Evolutionary conservation across 768 basidiomycete species (phyloP), one percentile per base, ranked within the genome.

Genomic region (Auriscalpium microsporum): DNA sequence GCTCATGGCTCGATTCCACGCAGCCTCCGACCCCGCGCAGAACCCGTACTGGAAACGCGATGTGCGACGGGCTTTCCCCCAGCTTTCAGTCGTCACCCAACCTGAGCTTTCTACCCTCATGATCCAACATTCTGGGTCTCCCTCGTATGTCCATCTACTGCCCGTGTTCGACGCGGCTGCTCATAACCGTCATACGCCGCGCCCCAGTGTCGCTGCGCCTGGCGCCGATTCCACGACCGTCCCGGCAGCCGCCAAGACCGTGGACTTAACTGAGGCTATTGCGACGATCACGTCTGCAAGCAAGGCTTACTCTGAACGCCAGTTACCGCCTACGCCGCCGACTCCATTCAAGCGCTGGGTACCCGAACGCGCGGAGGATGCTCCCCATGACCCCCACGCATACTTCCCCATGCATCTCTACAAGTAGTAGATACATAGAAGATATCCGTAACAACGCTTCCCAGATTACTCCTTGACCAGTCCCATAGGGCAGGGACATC

Each of bases 1-100:
- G 42, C 13, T 54, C 6, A 33, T 47, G 23, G 52, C 61, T 65
- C 52, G 21, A 21, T 21, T 21, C 3, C 21, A 19, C 13, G 35
- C 59, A 90, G 90, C 89, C 21, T 92, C 90, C 45, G 90, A 93
- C 71, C 81, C 81, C 40, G 90, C 90, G 35, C 79, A 90, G 74
- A 92, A 91, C 69, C 89, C 88, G 54, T 97, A 97, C 78, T 94
- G 87, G 86, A 95, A 95, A 71, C 89, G 94, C 58, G 94, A 96
- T 72, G 89, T 94, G 64, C 84, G 93, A 55, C 84, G 94, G 51
- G 83, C 83, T 37, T 96, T 94, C 70, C 92, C 94, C n/a, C 90
- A 87, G 62, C 83, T 93, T 33, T 94, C 92, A 3, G 83, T 91
- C 17, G 77, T 97, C 56, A 90, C 90, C 5, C 94, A 97, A 72